Evolutionary conservation across 2,329 filamentous ascomycete genomes (phyloP).

Genomic region (Ophiostoma tasmaniense): DNA sequence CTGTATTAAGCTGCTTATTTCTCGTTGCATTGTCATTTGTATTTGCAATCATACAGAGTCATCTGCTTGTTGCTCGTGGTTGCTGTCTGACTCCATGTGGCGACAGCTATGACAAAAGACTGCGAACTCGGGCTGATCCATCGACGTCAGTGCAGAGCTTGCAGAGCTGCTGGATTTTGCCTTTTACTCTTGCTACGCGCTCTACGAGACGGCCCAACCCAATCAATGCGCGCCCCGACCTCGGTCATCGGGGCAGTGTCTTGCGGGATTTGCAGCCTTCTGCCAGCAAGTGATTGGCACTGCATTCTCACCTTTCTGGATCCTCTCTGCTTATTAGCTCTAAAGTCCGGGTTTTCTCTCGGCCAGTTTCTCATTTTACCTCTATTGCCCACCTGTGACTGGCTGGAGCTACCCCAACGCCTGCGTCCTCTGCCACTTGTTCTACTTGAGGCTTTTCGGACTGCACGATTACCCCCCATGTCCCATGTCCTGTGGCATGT

Average conservation of each 20-base stretch:
- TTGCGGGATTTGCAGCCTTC: background rate
- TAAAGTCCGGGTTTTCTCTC: constrained; percentile 1
- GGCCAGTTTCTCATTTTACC: background rate
- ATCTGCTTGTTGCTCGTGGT: background rate
- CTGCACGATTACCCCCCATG: background rate
- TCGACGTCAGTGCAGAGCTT: constrained; percentile 6
- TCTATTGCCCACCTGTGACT: background rate
- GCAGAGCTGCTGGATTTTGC: no score
- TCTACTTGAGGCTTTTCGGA: constrained; percentile 4
- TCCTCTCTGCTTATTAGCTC: background rate
- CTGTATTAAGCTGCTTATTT: background rate
- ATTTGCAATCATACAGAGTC: no score
- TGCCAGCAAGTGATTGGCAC: background rate
- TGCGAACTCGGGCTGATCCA: background rate
- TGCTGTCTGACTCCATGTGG: background rate
- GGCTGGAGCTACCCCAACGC: background rate
- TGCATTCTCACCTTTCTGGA: constrained; percentile 3
- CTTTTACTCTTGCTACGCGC: no score
- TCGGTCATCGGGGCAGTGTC: constrained; percentile 9
- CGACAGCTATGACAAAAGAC: no score
- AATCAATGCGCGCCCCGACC: background rate
- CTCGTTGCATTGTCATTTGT: background rate
- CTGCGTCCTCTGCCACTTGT: background rate
- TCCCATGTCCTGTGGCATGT: background rate
- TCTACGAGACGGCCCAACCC: no score